These are phyloP conservation scores for Eimeria sp. DNA, from an alignment of 169 alveolate species.

Conservation along the genomic window DNA sequence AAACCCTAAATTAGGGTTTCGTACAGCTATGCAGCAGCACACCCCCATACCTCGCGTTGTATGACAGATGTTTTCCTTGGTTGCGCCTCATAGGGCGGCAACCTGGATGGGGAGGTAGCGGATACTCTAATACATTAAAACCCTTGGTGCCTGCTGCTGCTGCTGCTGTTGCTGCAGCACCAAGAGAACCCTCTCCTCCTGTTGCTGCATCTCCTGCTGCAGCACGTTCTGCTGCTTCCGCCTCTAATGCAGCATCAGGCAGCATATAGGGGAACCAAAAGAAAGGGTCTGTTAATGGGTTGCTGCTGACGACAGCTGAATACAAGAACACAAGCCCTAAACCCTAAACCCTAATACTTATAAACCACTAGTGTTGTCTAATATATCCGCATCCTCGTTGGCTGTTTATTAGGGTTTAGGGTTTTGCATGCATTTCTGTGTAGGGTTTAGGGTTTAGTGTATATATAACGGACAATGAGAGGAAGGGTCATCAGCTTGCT, in stretches of 20 bases:
- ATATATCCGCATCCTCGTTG: too few species aligned
- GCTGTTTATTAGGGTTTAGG: too few species aligned
- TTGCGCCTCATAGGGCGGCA: background rate
- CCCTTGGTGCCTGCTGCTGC: too few species aligned
- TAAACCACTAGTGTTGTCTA: too few species aligned
- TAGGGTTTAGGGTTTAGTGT: too few species aligned
- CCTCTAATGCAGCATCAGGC: constrained; percentile 13
- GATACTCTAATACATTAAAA: background rate
- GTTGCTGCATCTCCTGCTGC: constrained; percentile 39
- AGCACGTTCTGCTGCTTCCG: constrained; percentile 57
- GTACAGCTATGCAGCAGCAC: too few species aligned
- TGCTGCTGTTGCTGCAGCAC: background rate
- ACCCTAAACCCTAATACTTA: too few species aligned
- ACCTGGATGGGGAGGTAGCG: background rate
- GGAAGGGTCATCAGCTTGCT: background rate
- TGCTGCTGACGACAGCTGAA: constrained; percentile 32
- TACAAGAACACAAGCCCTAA: background rate
- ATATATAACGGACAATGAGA: background rate
- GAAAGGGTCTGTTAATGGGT: constrained; percentile 34
- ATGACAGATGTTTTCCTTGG: background rate
- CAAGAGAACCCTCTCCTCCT: constrained; percentile 28
- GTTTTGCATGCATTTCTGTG: too few species aligned
- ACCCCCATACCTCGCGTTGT: constrained; percentile 4
- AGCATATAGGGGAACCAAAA: constrained; percentile 41
- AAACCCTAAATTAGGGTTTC: too few species aligned